Evolutionary conservation across 352 stramenopile genomes (phyloP), one percentile per base, ranked within the genome.

Genomic region (Phytophthora megakarya): DNA sequence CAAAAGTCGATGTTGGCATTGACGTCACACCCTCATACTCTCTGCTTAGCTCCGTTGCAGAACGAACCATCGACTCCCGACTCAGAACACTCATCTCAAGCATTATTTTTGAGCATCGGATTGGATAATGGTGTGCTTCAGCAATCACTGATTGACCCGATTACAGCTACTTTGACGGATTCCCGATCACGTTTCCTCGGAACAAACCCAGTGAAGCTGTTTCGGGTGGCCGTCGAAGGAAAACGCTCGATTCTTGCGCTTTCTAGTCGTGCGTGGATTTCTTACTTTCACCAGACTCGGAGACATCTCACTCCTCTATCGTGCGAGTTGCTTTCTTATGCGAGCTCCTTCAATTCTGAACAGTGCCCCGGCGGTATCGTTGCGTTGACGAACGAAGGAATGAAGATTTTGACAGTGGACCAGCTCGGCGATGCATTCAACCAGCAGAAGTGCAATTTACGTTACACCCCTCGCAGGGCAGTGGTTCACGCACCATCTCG

Each of bases 341-440:
- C 93, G 8, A 98, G 93, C 48, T 96, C 89, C 12, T 99, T 99
- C 73, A 89, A 91, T 32, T 99, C 93, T 28, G 96, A 99, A 56
- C 88, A 98, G 40, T 98, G 97, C 43, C 86, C 84, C 11, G 96
- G 99, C 69, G 98, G 97, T 21, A 93, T 99, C 64, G 97, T 99
- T 9, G 97, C 97, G 1, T 89, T 99, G 30, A 89, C 89, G 3
- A 96, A 95, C 19, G 96, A 97, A 65, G 97, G 93, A 12, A 96
- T 99, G 61, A 93, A 98, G 57, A 99, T 99, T 59, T 73, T 99
- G 49, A 98, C 93, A 18, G 78, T 99, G 11, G 96, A 99, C 58
- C 83, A 98, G 25, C 72, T 98, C 11, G 92, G 86, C n/a, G 93
- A 99, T 65, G 89, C 86, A 5, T 99, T 99, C 71, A 99, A 99